A percentile compares a stretch with the other conserved stretches of the same genome.
phyloP scores from a whole-genome alignment of 2,329 filamentous ascomycete genomes.

The Diaporthe citrichinensis region DNA sequence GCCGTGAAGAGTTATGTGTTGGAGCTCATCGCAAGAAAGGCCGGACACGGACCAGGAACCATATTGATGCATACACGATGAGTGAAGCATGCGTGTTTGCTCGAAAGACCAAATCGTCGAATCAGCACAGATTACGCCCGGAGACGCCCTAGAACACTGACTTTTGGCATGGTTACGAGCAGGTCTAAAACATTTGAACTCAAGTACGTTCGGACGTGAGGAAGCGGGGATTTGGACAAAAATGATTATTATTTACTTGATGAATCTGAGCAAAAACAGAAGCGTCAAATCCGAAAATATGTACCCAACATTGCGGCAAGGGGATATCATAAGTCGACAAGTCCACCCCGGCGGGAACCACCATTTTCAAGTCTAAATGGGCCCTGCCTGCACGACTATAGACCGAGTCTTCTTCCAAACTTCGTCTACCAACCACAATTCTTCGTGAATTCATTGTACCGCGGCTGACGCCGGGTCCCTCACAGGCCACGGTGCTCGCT shows the following conservation, averaged over 20 bases:
- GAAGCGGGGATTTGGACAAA: background rate
- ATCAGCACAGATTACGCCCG: no score
- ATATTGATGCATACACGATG: background rate
- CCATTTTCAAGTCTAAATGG: constrained; percentile 13
- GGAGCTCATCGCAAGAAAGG: background rate
- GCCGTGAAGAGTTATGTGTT: background rate
- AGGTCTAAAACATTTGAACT: background rate
- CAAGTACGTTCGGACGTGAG: background rate
- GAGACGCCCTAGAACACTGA: no score
- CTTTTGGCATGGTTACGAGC: no score
- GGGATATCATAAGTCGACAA: constrained; percentile 40
- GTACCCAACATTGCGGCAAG: constrained; percentile 38
- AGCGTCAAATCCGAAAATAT: constrained; percentile 19
- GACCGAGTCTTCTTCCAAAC: background rate
- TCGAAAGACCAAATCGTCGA: background rate
- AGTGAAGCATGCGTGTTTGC: background rate
- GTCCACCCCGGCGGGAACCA: constrained; percentile 6
- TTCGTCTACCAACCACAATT: background rate
- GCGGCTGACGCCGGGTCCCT: background rate
- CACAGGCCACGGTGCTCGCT: background rate
- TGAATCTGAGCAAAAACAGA: constrained; percentile 3
- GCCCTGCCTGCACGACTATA: background rate
- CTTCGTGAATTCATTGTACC: background rate
- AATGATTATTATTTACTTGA: constrained; percentile 4
- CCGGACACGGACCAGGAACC: background rate